Evolutionary conservation across 208 protist species (phyloP).

Genomic region (Leishmania mexicana): DNA sequence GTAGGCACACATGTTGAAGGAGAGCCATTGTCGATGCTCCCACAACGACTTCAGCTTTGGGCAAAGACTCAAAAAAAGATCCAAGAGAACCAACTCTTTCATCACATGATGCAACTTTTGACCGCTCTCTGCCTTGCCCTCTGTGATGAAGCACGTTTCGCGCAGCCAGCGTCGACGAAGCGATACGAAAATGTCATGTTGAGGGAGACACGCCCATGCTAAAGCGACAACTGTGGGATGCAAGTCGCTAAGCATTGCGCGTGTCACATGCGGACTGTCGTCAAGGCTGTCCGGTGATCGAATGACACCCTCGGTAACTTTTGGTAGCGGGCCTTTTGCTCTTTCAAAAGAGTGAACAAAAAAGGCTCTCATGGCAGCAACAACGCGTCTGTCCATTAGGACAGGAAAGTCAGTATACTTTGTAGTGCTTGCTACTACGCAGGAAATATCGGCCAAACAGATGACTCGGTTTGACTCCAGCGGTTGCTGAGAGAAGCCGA

Average conservation of each 20-base stretch:
- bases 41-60: constrained; percentile 56
- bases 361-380: neutral
- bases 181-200: constrained; percentile 5
- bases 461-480: neutral
- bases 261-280: constrained; percentile 19
- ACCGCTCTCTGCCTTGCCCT: neutral
- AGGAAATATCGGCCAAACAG: neutral
- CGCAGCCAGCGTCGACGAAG: constrained; percentile 7
- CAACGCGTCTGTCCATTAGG: constrained; percentile 1
- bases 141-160: neutral
- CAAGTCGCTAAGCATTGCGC: neutral
- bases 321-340: neutral
- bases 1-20: constrained; percentile 17
- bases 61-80: constrained; percentile 46
- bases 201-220: constrained; percentile 19
- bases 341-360: neutral
- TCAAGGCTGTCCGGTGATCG: constrained; percentile 10
- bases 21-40: constrained; percentile 57
- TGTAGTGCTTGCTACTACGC: neutral
- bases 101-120: constrained; percentile 18
- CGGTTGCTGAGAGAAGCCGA: constrained; percentile 10
- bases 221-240: constrained; percentile 2
- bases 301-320: neutral
- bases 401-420: constrained; percentile 15
- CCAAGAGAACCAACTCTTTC: constrained; percentile 45